phyloP scores from a whole-genome alignment of 2,329 filamentous ascomycete species.

The Aaosphaeria arxii region DNA sequence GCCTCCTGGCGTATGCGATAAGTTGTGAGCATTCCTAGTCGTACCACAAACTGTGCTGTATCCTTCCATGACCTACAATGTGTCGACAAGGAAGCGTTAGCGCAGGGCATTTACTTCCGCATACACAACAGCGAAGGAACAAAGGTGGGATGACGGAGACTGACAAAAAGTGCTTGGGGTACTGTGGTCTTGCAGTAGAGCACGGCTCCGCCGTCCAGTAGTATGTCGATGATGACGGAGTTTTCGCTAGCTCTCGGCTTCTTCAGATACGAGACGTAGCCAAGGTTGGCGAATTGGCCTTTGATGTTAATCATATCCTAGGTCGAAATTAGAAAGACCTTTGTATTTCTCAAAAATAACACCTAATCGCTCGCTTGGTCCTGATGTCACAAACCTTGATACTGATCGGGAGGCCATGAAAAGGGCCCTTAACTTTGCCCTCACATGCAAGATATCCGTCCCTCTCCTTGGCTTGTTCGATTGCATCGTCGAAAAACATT shows the following conservation, averaged over 20 bases:
- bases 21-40: slow-evolving; percentile 37
- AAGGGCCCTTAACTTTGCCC: slow-evolving; percentile 20
- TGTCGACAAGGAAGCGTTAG: not conserved
- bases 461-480: slow-evolving; percentile 14
- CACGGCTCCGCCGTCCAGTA: slow-evolving; percentile 50
- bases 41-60: slow-evolving; percentile 21
- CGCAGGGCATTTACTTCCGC: slow-evolving; percentile 29
- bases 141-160: slow-evolving; percentile 6
- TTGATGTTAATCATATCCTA: slow-evolving; percentile 13
- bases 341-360: not conserved
- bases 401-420: slow-evolving; percentile 47
- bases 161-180: not conserved
- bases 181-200: slow-evolving; percentile 54
- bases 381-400: slow-evolving; percentile 8
- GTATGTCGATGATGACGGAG: slow-evolving; percentile 44
- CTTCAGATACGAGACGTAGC: not conserved
- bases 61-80: slow-evolving; percentile 43
- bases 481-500: slow-evolving; percentile 6
- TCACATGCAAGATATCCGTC: slow-evolving; percentile 44
- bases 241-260: slow-evolving; percentile 28
- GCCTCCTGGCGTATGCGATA: slow-evolving; percentile 49
- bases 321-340: not conserved
- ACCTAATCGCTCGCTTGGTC: too few relatives aligned
- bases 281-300: not conserved
- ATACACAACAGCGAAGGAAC: too few relatives aligned